These are phyloP conservation scores for Ceratocystis ficicola DNA, from an alignment of 2,329 filamentous ascomycete species.

Conservation along the genomic window DNA sequence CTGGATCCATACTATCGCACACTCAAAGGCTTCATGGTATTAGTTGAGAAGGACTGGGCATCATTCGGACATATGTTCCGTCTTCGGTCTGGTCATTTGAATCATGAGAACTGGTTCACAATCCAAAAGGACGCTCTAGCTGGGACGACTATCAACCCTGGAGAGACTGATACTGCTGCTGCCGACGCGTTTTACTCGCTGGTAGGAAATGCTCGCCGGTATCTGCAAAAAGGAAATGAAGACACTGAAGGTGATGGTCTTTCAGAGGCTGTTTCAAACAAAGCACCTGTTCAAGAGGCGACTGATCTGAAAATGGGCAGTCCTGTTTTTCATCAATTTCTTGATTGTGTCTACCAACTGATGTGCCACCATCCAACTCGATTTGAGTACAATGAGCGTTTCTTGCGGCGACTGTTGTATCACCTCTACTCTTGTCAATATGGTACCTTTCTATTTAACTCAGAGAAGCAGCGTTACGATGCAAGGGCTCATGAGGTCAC, in stretches of 20 bases:
- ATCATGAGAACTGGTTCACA: slow-evolving; percentile 87
- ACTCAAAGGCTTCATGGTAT: slow-evolving; percentile 81
- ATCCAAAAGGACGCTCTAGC: slow-evolving; percentile 69
- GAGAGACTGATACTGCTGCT: slow-evolving; percentile 44
- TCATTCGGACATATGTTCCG: slow-evolving; percentile 98
- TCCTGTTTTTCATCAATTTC: slow-evolving; percentile 94
- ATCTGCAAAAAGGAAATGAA: slow-evolving; percentile 54
- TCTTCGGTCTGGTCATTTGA: slow-evolving; percentile 75
- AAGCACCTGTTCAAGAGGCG: slow-evolving; percentile 44
- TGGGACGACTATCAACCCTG: slow-evolving; percentile 49
- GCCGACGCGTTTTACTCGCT: slow-evolving; percentile 76
- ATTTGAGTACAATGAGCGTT: slow-evolving; percentile 94
- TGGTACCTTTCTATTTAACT: slow-evolving; percentile 92
- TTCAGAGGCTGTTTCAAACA: slow-evolving; percentile 32
- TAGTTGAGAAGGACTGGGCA: slow-evolving; percentile 95
- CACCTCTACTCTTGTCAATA: slow-evolving; percentile 95
- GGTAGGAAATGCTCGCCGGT: slow-evolving; percentile 69
- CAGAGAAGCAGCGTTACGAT: slow-evolving; percentile 73
- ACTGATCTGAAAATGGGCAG: slow-evolving; percentile 85
- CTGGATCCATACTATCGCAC: slow-evolving; percentile 93
- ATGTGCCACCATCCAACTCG: slow-evolving; percentile 72
- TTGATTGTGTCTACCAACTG: slow-evolving; percentile 87
- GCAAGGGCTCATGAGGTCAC: slow-evolving; percentile 57
- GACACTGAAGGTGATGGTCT: slow-evolving; percentile 49
- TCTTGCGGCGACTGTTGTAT: slow-evolving; percentile 77